Percentiles rank a stretch among this genome's conserved stretches.
These are phyloP conservation scores for Eragrostis tef DNA, from an alignment of 202 grass and related monocot species.

Conservation along the genomic window DNA sequence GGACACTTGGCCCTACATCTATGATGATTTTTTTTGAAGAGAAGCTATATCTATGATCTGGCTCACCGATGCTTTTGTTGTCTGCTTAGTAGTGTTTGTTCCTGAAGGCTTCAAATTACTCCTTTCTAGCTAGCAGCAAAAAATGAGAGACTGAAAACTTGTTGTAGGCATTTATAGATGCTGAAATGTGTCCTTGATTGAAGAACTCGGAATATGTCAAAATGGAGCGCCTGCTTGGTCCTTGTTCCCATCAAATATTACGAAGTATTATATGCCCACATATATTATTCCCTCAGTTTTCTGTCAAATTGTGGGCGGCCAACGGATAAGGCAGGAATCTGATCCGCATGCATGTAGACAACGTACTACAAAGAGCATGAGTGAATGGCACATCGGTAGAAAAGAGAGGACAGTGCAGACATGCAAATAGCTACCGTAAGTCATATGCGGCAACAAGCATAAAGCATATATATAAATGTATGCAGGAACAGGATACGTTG, in stretches of 20 bases:
- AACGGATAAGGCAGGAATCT: constrained; percentile 17
- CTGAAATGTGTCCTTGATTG: background rate
- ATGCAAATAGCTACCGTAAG: background rate
- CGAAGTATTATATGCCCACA: background rate
- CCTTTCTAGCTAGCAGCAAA: background rate
- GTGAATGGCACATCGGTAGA: background rate
- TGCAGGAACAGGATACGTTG: too few relatives aligned
- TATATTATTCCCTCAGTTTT: background rate
- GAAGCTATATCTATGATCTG: too few relatives aligned
- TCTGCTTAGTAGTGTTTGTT: background rate
- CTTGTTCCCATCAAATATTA: background rate
- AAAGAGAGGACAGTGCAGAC: background rate
- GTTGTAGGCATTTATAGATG: background rate
- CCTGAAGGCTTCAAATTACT: background rate
- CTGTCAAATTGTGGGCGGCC: constrained; percentile 7
- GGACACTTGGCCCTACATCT: background rate
- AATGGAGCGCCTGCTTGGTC: background rate
- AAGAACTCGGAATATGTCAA: background rate
- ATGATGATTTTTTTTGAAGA: too few relatives aligned
- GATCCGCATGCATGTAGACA: constrained; percentile 27
- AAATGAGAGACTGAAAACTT: background rate
- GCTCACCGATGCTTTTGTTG: too few relatives aligned
- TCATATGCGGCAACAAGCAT: background rate
- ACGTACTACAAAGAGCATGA: background rate
- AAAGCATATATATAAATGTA: too few relatives aligned